A percentile compares a stretch with the other conserved stretches of the same genome.
Evolutionary conservation across 306 rosid species (phyloP).

Genomic region (Rosa multiflora): DNA sequence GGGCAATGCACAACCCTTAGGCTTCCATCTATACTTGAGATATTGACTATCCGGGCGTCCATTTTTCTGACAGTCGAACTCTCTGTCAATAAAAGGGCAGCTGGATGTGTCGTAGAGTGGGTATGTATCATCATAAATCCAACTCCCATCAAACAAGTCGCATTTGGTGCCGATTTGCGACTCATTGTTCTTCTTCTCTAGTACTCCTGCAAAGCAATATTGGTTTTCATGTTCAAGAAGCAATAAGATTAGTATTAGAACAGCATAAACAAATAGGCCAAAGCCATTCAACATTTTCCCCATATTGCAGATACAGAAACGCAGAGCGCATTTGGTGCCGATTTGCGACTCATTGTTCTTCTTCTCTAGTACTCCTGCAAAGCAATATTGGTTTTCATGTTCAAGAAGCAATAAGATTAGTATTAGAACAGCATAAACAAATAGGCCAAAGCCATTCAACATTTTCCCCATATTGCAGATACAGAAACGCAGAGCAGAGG

Average conservation of each 20-base stretch:
- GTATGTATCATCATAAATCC: conserved; percentile 36
- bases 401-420: background rate
- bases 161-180: conserved; percentile 4
- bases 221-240: background rate
- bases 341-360: background rate
- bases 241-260: background rate
- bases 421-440: background rate
- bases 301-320: too few relatives aligned
- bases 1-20: conserved; percentile 35
- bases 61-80: conserved; percentile 44
- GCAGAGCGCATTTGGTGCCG: conserved; percentile 15
- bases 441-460: background rate
- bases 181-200: background rate
- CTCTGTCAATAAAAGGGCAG: conserved; percentile 32
- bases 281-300: background rate
- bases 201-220: background rate
- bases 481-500: background rate
- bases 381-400: background rate
- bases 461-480: background rate
- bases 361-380: background rate
- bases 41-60: conserved; percentile 38
- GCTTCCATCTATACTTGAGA: conserved; percentile 50
- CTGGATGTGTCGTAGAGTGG: conserved; percentile 26
- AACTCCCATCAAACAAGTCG: conserved; percentile 33
- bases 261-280: background rate